phyloP scores from a whole-genome alignment of 2,329 filamentous ascomycete species.

The Arthrobotrys sphaeroides region DNA sequence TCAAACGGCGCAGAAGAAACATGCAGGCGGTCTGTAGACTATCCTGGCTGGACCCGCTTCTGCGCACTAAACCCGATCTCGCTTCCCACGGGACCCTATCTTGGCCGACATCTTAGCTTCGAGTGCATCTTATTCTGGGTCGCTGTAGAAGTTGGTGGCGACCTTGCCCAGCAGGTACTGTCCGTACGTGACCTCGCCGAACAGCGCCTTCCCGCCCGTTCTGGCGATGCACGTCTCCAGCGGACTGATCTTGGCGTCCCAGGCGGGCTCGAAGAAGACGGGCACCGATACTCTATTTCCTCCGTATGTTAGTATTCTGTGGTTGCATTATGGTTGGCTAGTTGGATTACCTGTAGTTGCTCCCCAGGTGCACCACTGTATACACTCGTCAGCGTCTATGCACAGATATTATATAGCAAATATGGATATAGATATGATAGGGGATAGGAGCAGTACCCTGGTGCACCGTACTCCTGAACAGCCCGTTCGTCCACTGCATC shows the following conservation, averaged over 20 bases:
- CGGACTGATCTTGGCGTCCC: constrained; percentile 61
- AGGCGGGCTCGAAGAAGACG: constrained; percentile 66
- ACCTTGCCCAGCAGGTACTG: constrained; percentile 63
- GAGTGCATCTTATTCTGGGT: neutral
- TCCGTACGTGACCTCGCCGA: constrained; percentile 61
- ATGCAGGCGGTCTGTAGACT: no score
- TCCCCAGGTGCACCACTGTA: constrained; percentile 62
- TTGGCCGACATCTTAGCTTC: no score
- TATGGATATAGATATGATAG: no score
- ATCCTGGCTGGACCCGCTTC: no score
- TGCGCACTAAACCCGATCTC: no score
- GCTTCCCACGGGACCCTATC: no score
- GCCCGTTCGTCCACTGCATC: constrained; percentile 60
- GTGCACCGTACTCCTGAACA: constrained; percentile 61
- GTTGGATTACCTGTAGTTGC: constrained; percentile 60
- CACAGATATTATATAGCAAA: no score
- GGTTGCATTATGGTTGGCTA: neutral
- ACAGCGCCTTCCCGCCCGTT: constrained; percentile 59
- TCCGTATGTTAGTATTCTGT: constrained; percentile 38
- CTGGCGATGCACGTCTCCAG: constrained; percentile 60
- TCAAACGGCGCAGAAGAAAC: no score
- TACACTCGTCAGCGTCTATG: neutral
- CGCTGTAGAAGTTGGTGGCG: constrained; percentile 61
- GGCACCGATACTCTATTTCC: constrained; percentile 60
- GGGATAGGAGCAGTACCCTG: constrained; percentile 55